Conservation (phyloP, 148 eudicot genomes). For the Simmondsia chinensis region DNA sequence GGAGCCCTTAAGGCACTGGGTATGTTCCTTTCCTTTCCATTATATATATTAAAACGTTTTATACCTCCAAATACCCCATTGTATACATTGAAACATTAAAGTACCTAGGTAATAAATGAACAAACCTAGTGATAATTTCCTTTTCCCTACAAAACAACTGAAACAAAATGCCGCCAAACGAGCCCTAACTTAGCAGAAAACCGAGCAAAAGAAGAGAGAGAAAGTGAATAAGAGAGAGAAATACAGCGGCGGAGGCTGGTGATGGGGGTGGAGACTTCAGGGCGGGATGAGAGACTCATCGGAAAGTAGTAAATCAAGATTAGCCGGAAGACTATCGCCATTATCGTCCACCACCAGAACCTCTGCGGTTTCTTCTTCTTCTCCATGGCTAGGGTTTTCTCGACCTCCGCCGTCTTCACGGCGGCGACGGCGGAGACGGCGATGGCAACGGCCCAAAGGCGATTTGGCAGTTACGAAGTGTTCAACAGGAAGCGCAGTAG, state of each 20-base stretch:
- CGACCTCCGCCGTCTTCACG: slow-evolving; percentile 5
- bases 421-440: neutral
- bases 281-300: slow-evolving; percentile 56
- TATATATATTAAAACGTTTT: no score
- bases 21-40: no score
- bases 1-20: no score
- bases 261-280: slow-evolving; percentile 92
- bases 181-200: slow-evolving; percentile 3
- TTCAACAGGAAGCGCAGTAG: no score
- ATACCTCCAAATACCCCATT: no score
- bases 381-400: no score
- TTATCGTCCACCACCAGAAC: slow-evolving; percentile 68
- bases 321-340: slow-evolving; percentile 49
- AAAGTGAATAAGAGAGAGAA: slow-evolving; percentile 11
- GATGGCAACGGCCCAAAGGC: no score
- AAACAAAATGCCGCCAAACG: no score
- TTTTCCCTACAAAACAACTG: neutral
- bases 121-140: no score
- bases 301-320: slow-evolving; percentile 53
- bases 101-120: no score
- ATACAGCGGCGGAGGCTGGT: slow-evolving; percentile 91
- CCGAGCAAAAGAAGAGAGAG: neutral
- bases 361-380: slow-evolving; percentile 12
- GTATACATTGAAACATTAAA: no score
- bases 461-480: no score